Conservation (phyloP, 306 rosid genomes). For the Ammopiptanthus mongolicus region DNA sequence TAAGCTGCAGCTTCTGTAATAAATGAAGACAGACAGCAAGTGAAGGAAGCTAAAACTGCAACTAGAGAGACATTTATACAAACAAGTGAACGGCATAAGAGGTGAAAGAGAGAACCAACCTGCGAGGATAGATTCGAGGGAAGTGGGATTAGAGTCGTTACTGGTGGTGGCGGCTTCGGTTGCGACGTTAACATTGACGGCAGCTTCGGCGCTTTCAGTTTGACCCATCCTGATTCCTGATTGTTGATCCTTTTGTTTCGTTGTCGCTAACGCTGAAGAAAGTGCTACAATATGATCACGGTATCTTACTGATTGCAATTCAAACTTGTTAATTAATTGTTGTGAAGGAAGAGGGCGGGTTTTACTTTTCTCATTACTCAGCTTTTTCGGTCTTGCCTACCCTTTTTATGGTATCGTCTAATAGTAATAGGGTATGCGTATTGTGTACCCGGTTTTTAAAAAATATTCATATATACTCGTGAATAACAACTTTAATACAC, state of each 20-base stretch:
- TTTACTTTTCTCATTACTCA: no score
- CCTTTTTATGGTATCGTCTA: no score
- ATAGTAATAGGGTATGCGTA: no score
- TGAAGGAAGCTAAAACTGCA: neutral
- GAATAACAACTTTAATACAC: no score
- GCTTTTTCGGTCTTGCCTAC: no score
- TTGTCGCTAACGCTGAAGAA: neutral
- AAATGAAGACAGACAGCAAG: slow-evolving; percentile 1
- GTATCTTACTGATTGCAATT: no score
- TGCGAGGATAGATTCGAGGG: slow-evolving; percentile 52
- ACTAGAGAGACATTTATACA: slow-evolving; percentile 19
- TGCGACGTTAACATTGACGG: neutral
- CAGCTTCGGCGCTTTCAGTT: slow-evolving; percentile 24
- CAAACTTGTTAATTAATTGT: no score
- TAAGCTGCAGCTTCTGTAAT: slow-evolving; percentile 84
- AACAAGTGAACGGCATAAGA: slow-evolving; percentile 19
- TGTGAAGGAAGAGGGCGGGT: no score
- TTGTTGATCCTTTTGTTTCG: neutral
- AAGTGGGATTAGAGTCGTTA: slow-evolving; percentile 26
- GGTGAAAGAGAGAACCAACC: slow-evolving; percentile 29
- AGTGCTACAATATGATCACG: neutral
- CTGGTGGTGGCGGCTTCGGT: neutral
- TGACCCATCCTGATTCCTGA: slow-evolving; percentile 18
- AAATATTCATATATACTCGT: no score
- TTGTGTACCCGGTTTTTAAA: no score